Conservation (phyloP, 345 rosid species). For the Mallotus nudiflorus region DNA sequence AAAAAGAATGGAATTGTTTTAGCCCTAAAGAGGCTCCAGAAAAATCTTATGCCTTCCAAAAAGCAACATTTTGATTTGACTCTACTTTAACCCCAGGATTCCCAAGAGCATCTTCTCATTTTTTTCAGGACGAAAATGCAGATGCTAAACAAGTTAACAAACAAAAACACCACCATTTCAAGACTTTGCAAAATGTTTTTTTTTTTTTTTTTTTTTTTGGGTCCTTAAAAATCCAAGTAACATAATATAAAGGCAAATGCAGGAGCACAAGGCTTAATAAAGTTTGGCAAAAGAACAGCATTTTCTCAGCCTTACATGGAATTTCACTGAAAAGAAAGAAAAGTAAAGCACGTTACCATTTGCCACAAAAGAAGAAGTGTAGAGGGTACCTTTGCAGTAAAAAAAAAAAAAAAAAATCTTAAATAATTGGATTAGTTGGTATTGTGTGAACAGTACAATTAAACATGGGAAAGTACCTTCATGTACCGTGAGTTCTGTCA, state of each 20-base stretch:
- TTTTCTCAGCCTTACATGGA: not conserved
- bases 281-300: not conserved
- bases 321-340: constrained; percentile 11
- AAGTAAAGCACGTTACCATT: not conserved
- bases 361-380: constrained; percentile 1
- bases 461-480: constrained; percentile 36
- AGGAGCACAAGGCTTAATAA: not conserved
- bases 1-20: not conserved
- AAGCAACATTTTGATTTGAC: constrained; percentile 24
- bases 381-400: not conserved
- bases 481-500: constrained; percentile 42
- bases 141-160: not conserved
- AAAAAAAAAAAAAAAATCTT: constrained; percentile 3
- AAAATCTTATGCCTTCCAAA: constrained; percentile 2
- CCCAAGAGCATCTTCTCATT: not conserved
- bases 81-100: not conserved
- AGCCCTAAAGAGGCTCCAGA: not conserved
- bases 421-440: constrained; percentile 29
- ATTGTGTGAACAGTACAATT: constrained; percentile 6
- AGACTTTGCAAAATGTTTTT: not conserved
- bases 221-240: not conserved
- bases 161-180: not conserved
- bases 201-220: too few species aligned
- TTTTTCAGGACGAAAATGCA: not conserved
- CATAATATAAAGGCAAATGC: not conserved